Percentiles rank a stretch among this genome's conserved stretches.
Conservation (phyloP, 108 stramenopile species). For the Seminavis robusta region DNA sequence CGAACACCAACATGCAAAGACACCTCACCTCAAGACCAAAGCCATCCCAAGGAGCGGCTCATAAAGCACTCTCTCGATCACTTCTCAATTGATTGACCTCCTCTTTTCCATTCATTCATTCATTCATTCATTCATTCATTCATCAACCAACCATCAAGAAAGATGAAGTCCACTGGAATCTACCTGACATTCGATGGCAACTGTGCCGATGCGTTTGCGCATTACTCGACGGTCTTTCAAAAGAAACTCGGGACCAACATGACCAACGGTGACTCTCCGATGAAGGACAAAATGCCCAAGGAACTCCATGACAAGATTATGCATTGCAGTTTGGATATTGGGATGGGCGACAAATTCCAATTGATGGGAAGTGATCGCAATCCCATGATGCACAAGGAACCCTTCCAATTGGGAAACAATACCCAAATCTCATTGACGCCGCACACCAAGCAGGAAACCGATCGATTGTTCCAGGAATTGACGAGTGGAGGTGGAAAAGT, state of each 20-base stretch:
- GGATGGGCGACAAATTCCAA: not conserved
- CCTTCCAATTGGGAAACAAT: not conserved
- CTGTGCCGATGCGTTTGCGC: conserved; percentile 3
- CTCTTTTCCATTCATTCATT: too few relatives aligned
- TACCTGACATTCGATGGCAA: conserved; percentile 15
- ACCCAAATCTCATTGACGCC: not conserved
- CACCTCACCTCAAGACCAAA: too few relatives aligned
- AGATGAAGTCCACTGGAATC: not conserved
- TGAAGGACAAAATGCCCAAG: too few relatives aligned
- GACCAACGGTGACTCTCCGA: conserved; percentile 4
- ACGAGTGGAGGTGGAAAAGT: not conserved
- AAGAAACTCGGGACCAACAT: not conserved
- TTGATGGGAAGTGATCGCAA: conserved; percentile 5
- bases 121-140: too few relatives aligned
- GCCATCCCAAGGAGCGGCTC: too few relatives aligned
- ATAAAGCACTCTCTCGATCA: too few relatives aligned
- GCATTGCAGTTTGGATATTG: conserved; percentile 1
- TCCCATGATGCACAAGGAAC: conserved; percentile 2
- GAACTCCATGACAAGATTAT: not conserved
- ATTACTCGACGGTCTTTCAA: conserved; percentile 6
- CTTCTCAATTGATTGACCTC: too few relatives aligned
- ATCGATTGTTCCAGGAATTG: conserved; percentile 4
- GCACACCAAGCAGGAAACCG: not conserved
- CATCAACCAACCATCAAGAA: too few relatives aligned
- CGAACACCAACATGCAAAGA: too few relatives aligned